phyloP scores from a whole-genome alignment of 2,329 filamentous ascomycete genomes.

The Pleomassaria siparia region DNA sequence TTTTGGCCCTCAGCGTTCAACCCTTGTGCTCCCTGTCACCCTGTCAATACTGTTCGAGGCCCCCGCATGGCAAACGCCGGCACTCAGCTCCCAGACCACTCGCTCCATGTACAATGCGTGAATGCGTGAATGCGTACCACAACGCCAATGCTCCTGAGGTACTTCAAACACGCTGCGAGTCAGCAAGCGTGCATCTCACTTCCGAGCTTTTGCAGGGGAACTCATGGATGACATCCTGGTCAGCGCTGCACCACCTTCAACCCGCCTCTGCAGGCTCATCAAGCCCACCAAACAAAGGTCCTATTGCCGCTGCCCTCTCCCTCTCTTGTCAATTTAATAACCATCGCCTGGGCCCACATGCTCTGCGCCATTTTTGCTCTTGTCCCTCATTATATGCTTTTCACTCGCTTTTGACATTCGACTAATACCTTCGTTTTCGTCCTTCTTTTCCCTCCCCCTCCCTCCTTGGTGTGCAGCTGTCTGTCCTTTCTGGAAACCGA shows the following conservation, averaged over 20 bases:
- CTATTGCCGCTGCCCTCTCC: constrained; percentile 27
- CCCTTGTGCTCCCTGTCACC: constrained; percentile 10
- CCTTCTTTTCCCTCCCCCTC: constrained; percentile 20
- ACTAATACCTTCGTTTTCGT: constrained; percentile 24
- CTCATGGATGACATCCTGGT: constrained; percentile 19
- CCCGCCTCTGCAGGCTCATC: constrained; percentile 34
- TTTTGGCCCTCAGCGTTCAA: constrained; percentile 13
- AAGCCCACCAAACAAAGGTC: constrained; percentile 36
- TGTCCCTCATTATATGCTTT: constrained; percentile 27
- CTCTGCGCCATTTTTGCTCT: constrained; percentile 22
- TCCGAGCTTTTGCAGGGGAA: constrained; percentile 30
- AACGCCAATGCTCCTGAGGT: constrained; percentile 26
- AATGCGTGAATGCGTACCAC: no score
- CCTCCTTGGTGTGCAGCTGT: constrained; percentile 6
- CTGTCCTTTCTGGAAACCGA: constrained; percentile 12
- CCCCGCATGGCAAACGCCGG: constrained; percentile 1
- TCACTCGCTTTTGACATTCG: constrained; percentile 21
- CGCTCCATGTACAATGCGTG: no score
- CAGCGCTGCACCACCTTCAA: constrained; percentile 34
- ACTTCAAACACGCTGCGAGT: constrained; percentile 20
- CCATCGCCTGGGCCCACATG: constrained; percentile 30
- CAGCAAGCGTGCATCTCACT: constrained; percentile 25
- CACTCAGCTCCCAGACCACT: constrained; percentile 16
- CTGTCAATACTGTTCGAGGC: constrained; percentile 8
- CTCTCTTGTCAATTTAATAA: constrained; percentile 37